Percentiles rank a stretch among this genome's conserved stretches.
These are phyloP conservation scores for Daldinia decipiens DNA, from an alignment of 495 filamentous ascomycete species.

Conservation along the genomic window DNA sequence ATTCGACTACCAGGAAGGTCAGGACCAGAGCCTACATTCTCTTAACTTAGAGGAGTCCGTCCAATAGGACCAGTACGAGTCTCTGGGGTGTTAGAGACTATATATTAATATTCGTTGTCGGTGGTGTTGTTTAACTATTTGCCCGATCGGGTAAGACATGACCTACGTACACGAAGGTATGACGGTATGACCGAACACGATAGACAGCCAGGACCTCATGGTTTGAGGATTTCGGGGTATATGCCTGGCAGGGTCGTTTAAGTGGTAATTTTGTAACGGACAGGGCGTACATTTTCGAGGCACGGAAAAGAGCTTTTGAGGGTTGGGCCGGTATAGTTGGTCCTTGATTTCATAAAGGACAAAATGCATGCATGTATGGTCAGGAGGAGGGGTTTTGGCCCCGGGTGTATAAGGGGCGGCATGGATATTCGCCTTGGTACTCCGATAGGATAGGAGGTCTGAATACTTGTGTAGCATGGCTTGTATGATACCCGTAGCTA, in stretches of 20 bases:
- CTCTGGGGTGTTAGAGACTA: conserved; percentile 10
- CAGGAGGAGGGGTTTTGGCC: background rate
- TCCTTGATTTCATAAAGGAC: conserved; percentile 7
- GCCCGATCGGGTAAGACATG: conserved; percentile 1
- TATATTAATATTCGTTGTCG: conserved; percentile 33
- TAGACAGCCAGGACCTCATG: conserved; percentile 23
- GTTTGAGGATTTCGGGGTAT: conserved; percentile 14
- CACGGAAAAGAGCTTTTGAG: conserved; percentile 21
- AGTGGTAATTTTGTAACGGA: conserved; percentile 23
- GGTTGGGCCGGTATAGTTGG: conserved; percentile 22
- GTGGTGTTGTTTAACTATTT: conserved; percentile 15
- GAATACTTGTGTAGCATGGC: background rate
- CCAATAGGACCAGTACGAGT: conserved; percentile 5
- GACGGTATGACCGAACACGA: conserved; percentile 46
- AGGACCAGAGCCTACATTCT: conserved; percentile 23
- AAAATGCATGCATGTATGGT: background rate
- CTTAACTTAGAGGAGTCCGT: conserved; percentile 13
- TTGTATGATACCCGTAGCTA: conserved; percentile 13
- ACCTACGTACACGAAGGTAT: conserved; percentile 34
- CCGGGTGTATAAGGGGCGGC: conserved; percentile 9
- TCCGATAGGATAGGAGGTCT: background rate
- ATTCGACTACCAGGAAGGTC: conserved; percentile 53
- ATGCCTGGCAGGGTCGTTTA: conserved; percentile 3
- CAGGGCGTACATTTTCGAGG: conserved; percentile 20
- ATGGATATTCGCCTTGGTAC: conserved; percentile 6